phyloP scores from a whole-genome alignment of 805 yeast genomes.

The Metschnikowia sp. region DNA sequence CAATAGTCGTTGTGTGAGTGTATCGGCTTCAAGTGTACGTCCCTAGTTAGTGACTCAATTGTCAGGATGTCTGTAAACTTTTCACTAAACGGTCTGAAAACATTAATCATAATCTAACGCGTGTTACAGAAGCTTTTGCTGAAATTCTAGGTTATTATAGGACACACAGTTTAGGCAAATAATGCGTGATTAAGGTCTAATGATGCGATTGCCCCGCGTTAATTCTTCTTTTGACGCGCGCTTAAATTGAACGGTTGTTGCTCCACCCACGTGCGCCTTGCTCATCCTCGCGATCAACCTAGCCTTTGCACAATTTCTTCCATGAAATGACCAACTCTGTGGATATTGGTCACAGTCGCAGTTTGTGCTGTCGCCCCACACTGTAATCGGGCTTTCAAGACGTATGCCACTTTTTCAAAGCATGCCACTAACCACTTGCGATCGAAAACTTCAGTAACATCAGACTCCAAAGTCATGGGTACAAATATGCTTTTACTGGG shows the following conservation, averaged over 20 bases:
- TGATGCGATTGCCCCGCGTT: too few relatives aligned
- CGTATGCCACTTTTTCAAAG: conserved; percentile 5
- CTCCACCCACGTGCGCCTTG: neutral
- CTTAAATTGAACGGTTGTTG: too few relatives aligned
- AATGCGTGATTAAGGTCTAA: too few relatives aligned
- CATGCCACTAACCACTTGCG: conserved; percentile 4
- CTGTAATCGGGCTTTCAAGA: conserved; percentile 6
- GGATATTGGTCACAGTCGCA: conserved; percentile 19
- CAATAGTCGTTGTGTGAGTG: conserved; percentile 75
- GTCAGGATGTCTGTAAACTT: neutral
- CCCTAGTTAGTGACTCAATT: conserved; percentile 30
- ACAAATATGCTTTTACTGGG: neutral
- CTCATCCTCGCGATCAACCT: neutral
- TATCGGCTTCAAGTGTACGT: conserved; percentile 41
- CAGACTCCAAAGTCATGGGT: neutral
- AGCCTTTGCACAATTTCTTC: conserved; percentile 16
- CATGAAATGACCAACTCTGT: conserved; percentile 18
- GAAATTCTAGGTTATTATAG: conserved; percentile 5
- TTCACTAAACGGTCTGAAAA: conserved; percentile 5
- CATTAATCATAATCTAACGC: conserved; percentile 9
- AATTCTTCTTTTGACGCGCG: too few relatives aligned
- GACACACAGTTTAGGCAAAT: too few relatives aligned
- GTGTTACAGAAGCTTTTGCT: conserved; percentile 1
- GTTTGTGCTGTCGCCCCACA: conserved; percentile 7
- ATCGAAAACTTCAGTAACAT: neutral